A percentile compares a stretch with the other conserved stretches of the same genome.
phyloP scores from a whole-genome alignment of 768 basidiomycete species.

The Scleroderma citrinum region DNA sequence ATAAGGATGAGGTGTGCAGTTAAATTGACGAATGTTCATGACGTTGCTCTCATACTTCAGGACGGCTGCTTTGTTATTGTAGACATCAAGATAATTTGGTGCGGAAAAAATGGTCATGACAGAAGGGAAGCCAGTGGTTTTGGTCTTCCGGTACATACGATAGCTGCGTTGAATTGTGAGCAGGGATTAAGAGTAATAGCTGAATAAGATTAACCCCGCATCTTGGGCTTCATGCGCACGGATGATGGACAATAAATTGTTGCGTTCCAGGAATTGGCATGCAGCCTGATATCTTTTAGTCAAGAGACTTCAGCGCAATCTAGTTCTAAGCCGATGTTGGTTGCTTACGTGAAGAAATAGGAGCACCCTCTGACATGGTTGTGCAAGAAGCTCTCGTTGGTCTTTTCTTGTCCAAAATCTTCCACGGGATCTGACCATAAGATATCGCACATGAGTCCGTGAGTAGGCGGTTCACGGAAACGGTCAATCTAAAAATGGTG shows the following conservation, averaged over 20 bases:
- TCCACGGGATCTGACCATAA: slow-evolving; percentile 98
- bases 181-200: neutral
- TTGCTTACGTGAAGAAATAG: slow-evolving; percentile 81
- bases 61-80: slow-evolving; percentile 98
- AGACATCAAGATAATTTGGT: slow-evolving; percentile 96
- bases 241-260: slow-evolving; percentile 94
- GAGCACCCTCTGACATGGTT: slow-evolving; percentile 97
- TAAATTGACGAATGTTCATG: slow-evolving; percentile 98
- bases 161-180: slow-evolving; percentile 45
- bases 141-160: slow-evolving; percentile 98
- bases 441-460: slow-evolving; percentile 97
- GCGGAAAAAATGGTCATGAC: slow-evolving; percentile 99
- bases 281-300: slow-evolving; percentile 83
- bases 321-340: neutral
- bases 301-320: slow-evolving; percentile 1
- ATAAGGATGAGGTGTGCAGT: slow-evolving; percentile 92
- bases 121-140: slow-evolving; percentile 95
- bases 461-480: slow-evolving; percentile 96
- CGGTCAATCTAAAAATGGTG: slow-evolving; percentile 71
- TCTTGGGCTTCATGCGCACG: slow-evolving; percentile 98
- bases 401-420: slow-evolving; percentile 95
- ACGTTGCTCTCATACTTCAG: slow-evolving; percentile 99
- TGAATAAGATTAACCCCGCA: slow-evolving; percentile 63
- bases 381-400: slow-evolving; percentile 83
- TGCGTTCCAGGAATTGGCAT: slow-evolving; percentile 94